Percentiles rank a stretch among this genome's conserved stretches.
These are phyloP conservation scores for Solanum medicagineum DNA, from an alignment of 257 asterid species.

Conservation along the genomic window DNA sequence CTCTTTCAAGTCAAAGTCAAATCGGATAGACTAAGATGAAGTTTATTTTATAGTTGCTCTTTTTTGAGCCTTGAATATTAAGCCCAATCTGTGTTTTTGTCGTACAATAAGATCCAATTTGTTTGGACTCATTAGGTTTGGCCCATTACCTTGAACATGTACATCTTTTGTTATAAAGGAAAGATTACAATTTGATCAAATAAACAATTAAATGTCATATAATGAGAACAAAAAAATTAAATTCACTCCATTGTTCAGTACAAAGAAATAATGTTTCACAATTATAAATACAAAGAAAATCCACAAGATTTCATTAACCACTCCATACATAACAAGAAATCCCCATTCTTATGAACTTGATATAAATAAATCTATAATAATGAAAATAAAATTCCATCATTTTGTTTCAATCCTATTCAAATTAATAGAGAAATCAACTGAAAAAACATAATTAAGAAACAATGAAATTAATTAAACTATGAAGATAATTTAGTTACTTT, in stretches of 20 bases:
- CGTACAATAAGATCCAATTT: too few species aligned
- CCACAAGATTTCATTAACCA: background rate
- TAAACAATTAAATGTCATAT: background rate
- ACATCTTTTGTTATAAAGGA: too few species aligned
- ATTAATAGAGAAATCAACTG: background rate
- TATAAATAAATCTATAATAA: background rate
- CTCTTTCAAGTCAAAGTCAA: too few species aligned
- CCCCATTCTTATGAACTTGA: background rate
- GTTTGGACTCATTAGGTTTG: too few species aligned
- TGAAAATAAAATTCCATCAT: background rate
- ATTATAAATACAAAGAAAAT: background rate
- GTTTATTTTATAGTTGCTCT: too few species aligned
- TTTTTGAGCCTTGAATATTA: too few species aligned
- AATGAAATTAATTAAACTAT: background rate
- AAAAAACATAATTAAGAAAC: background rate
- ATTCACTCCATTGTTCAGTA: background rate
- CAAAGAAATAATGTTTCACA: background rate
- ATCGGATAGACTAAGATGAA: too few species aligned
- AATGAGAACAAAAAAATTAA: background rate
- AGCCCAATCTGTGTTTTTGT: too few species aligned
- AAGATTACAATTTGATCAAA: background rate
- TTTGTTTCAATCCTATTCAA: background rate
- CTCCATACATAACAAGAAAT: background rate
- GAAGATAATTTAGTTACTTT: conserved; percentile 5
- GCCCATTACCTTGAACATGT: too few species aligned